phyloP scores from a whole-genome alignment of 352 stramenopile genomes.

The Phytophthora multivora region DNA sequence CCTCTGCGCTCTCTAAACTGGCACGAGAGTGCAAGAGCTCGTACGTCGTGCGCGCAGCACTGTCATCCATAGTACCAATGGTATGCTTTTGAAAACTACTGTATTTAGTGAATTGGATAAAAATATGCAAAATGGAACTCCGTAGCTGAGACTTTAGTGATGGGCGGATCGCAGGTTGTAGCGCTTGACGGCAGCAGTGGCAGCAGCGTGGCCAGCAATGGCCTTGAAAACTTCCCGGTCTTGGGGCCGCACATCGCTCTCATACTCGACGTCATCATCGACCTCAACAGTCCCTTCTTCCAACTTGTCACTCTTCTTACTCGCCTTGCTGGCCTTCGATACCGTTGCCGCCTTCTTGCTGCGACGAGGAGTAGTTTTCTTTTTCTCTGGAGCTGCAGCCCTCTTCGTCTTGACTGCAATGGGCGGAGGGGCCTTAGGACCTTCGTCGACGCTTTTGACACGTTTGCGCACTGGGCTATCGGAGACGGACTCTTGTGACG shows the following conservation, averaged over 20 bases:
- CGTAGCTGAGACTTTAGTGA: conserved; percentile 6
- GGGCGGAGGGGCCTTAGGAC: not conserved
- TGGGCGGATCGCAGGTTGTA: conserved; percentile 53
- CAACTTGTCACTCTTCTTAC: conserved; percentile 11
- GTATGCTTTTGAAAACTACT: not conserved
- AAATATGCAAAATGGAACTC: not conserved
- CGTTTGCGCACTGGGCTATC: conserved; percentile 35
- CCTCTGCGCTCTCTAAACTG: conserved; percentile 26
- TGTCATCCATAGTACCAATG: not conserved
- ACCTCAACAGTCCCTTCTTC: conserved; percentile 18
- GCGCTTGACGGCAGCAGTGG: conserved; percentile 52
- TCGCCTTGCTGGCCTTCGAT: conserved; percentile 15
- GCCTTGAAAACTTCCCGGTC: conserved; percentile 63
- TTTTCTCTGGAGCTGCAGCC: conserved; percentile 19
- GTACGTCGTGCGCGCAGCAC: conserved; percentile 22
- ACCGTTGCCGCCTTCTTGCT: conserved; percentile 15
- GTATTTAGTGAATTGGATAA: conserved; percentile 9
- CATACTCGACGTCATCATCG: not conserved
- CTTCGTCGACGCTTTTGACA: conserved; percentile 29
- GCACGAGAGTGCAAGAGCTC: conserved; percentile 40
- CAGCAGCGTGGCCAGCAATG: conserved; percentile 63
- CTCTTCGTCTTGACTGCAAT: conserved; percentile 20
- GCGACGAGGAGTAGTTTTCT: conserved; percentile 20
- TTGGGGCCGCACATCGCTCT: conserved; percentile 38
- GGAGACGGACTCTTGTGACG: conserved; percentile 16